Evolutionary conservation across 2,329 filamentous ascomycete genomes (phyloP), one percentile per base, ranked within the genome.

Genomic region (Apiospora aurea): DNA sequence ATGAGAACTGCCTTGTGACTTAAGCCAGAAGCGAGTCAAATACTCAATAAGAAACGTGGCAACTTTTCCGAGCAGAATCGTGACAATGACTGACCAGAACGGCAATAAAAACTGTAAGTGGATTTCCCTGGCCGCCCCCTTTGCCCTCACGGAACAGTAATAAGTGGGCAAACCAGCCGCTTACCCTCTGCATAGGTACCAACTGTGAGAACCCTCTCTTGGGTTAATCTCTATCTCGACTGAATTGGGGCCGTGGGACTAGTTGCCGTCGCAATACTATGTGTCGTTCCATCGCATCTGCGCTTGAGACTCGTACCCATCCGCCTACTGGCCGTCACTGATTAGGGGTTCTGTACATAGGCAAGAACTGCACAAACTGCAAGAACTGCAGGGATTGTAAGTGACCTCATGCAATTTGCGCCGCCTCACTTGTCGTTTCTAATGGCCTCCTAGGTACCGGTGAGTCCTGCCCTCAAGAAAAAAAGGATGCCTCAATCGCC

Each of bases 291-390:
- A 10, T 41, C 10, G 41, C 57, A n/a, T 13, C 8, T 13, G 21
- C 16, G 21, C 18, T 64, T 41, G 34, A 8, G 18, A 14, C 7
- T 24, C 11, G 21, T 16, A 41, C n/a, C 10, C 10, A 41, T 41
- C 10, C 21, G 14, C 16, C 53, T 41, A 8, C 7, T 41, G 8
- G 57, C 21, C 18, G n/a, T 61, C 49, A 26, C 67, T 51, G 43
- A 26, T 29, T 5, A n/a, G 38, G 43, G 46, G 5, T 7, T 41
- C 41, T 34, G 41, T 69, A 67, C 53, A 57, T 67, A 53, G 66
- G 69, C 26, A 47, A 66, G 14, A 69, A 74, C 44, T 72, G 72
- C 43, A 72, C 34, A 8, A n/a, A 70, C 41, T 72, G 71, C 34
- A n/a, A 44, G 5, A 38, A 71, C 64, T 71, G 70, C 24, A 71